phyloP scores from a whole-genome alignment of 2,329 filamentous ascomycete species.

The Colletotrichum somersetense region DNA sequence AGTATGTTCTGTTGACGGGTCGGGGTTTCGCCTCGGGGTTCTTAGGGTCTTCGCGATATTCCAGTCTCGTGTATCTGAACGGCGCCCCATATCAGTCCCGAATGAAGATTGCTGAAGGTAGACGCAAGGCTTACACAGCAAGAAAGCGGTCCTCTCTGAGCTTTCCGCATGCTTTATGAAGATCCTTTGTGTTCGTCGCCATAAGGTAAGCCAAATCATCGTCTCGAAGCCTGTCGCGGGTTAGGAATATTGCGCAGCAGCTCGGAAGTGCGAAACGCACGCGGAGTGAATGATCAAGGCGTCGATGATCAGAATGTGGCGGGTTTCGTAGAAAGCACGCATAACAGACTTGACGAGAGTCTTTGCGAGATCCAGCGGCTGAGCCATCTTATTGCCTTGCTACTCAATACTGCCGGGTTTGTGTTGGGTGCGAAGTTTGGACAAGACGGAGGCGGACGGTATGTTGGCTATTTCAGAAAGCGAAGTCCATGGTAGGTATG shows the following conservation, averaged over 20 bases:
- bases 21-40: slow-evolving; percentile 78
- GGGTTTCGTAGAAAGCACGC: slow-evolving; percentile 87
- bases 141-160: slow-evolving; percentile 89
- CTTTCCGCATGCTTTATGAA: slow-evolving; percentile 89
- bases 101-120: background rate
- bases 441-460: background rate
- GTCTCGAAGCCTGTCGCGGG: slow-evolving; percentile 83
- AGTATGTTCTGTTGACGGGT: slow-evolving; percentile 90
- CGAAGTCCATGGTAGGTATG: slow-evolving; percentile 14
- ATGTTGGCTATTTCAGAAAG: slow-evolving; percentile 9
- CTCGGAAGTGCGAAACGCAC: slow-evolving; percentile 61
- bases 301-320: slow-evolving; percentile 87
- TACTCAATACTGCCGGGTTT: background rate
- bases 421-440: background rate
- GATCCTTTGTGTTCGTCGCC: slow-evolving; percentile 89
- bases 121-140: slow-evolving; percentile 71
- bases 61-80: slow-evolving; percentile 39
- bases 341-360: slow-evolving; percentile 87
- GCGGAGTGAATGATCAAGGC: slow-evolving; percentile 85
- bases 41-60: slow-evolving; percentile 42
- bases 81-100: slow-evolving; percentile 11
- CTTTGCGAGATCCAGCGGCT: slow-evolving; percentile 68
- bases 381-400: slow-evolving; percentile 23
- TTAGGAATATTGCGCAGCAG: background rate
- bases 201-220: slow-evolving; percentile 90